These are phyloP conservation scores for Coffea eugenioides DNA, from an alignment of 257 asterid genomes.

Conservation along the genomic window DNA sequence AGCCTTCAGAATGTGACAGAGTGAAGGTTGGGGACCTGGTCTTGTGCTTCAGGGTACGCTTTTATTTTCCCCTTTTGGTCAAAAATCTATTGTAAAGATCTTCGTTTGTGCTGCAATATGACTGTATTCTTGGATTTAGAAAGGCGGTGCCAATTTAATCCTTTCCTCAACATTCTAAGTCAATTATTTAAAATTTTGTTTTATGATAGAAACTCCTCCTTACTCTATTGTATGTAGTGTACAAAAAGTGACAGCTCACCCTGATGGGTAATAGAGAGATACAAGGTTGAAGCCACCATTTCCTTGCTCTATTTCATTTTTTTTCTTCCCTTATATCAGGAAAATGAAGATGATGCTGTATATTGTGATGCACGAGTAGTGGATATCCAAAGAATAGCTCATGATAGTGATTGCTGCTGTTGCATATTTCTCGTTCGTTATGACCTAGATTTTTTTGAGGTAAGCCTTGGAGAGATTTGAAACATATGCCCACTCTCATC, in stretches of 20 bases:
- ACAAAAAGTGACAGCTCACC: neutral
- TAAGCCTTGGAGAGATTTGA: slow-evolving; percentile 3
- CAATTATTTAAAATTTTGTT: neutral
- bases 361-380: slow-evolving; percentile 64
- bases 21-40: slow-evolving; percentile 71
- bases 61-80: slow-evolving; percentile 1
- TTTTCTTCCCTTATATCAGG: slow-evolving; percentile 37
- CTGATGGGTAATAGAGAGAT: neutral
- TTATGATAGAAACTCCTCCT: neutral
- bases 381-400: slow-evolving; percentile 47
- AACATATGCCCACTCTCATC: neutral
- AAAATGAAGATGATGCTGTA: slow-evolving; percentile 48
- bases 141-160: neutral
- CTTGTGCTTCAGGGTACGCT: slow-evolving; percentile 80
- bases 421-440: slow-evolving; percentile 67
- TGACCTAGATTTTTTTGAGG: slow-evolving; percentile 59
- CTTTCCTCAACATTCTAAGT: neutral
- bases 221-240: neutral
- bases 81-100: neutral
- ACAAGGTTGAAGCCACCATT: neutral
- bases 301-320: neutral
- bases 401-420: slow-evolving; percentile 46
- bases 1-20: slow-evolving; percentile 63
- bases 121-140: neutral
- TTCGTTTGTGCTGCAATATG: neutral